Conservation (phyloP, 805 yeast genomes). For the Clavispora santaluciae region DNA sequence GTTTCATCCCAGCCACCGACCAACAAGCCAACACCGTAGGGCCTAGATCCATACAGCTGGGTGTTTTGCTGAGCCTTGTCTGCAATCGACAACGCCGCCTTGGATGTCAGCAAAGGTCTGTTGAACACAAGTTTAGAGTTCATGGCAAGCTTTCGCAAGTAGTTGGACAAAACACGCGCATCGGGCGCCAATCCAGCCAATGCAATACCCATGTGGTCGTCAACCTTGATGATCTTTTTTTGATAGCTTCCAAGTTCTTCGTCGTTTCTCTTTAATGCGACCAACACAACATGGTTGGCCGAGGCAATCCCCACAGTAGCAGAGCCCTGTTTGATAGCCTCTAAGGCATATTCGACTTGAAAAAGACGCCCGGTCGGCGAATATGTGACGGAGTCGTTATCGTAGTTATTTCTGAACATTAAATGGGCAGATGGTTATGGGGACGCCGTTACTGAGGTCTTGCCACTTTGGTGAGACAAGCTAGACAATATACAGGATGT, state of each 20-base stretch:
- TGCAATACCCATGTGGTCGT: constrained; percentile 90
- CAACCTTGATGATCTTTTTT: constrained; percentile 86
- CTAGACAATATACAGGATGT: not conserved
- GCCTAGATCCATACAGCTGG: constrained; percentile 93
- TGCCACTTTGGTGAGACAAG: constrained; percentile 3
- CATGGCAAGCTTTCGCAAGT: constrained; percentile 86
- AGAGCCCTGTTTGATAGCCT: constrained; percentile 96
- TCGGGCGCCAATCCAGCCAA: constrained; percentile 98
- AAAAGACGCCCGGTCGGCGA: constrained; percentile 92
- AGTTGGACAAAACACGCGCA: constrained; percentile 89
- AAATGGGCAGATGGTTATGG: constrained; percentile 1
- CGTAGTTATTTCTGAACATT: constrained; percentile 95
- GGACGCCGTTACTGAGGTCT: not conserved
- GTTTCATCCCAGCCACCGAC: constrained; percentile 88
- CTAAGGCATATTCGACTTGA: constrained; percentile 77
- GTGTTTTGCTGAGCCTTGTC: constrained; percentile 97
- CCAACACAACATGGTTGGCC: constrained; percentile 81
- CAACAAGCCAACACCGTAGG: constrained; percentile 94
- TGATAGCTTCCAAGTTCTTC: constrained; percentile 97
- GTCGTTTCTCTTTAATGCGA: constrained; percentile 91
- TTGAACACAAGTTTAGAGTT: constrained; percentile 78
- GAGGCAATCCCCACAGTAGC: constrained; percentile 95
- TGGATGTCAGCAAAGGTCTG: constrained; percentile 76
- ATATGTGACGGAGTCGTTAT: constrained; percentile 96
- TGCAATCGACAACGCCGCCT: constrained; percentile 81